phyloP scores from a whole-genome alignment of 2,329 filamentous ascomycete species.

The Fusarium musae region DNA sequence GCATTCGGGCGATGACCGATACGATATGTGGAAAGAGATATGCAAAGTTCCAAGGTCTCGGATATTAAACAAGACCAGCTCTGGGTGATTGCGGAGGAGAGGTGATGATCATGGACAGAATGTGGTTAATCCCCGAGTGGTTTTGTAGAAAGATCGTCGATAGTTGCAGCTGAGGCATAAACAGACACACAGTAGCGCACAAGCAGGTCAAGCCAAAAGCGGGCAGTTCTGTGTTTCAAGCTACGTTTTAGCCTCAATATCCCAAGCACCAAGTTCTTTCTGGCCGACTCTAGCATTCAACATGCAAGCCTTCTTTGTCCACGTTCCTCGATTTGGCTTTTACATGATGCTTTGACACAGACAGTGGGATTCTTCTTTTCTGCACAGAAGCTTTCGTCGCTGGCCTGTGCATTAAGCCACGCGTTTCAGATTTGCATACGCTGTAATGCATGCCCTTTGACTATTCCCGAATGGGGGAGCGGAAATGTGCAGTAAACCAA shows the following conservation, averaged over 20 bases:
- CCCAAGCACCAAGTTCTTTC: background rate
- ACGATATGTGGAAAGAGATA: slow-evolving; percentile 15
- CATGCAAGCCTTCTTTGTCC: background rate
- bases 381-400: slow-evolving; percentile 18
- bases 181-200: background rate
- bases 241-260: slow-evolving; percentile 19
- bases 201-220: slow-evolving; percentile 7
- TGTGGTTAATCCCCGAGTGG: slow-evolving; percentile 22
- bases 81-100: background rate
- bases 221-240: slow-evolving; percentile 19
- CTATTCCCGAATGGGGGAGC: slow-evolving; percentile 3
- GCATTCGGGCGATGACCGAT: slow-evolving; percentile 34
- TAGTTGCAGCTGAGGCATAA: slow-evolving; percentile 29
- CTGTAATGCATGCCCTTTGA: slow-evolving; percentile 11
- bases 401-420: slow-evolving; percentile 29
- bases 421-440: slow-evolving; percentile 26
- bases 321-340: background rate
- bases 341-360: background rate
- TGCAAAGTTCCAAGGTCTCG: background rate
- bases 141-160: slow-evolving; percentile 30
- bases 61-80: slow-evolving; percentile 10
- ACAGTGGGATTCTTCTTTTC: background rate
- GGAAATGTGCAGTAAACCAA: slow-evolving; percentile 17
- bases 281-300: background rate
- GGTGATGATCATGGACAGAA: slow-evolving; percentile 26